Evolutionary conservation across 208 protist species (phyloP), one percentile per base, ranked within the genome.

Genomic region (Crithidia thermophila): DNA sequence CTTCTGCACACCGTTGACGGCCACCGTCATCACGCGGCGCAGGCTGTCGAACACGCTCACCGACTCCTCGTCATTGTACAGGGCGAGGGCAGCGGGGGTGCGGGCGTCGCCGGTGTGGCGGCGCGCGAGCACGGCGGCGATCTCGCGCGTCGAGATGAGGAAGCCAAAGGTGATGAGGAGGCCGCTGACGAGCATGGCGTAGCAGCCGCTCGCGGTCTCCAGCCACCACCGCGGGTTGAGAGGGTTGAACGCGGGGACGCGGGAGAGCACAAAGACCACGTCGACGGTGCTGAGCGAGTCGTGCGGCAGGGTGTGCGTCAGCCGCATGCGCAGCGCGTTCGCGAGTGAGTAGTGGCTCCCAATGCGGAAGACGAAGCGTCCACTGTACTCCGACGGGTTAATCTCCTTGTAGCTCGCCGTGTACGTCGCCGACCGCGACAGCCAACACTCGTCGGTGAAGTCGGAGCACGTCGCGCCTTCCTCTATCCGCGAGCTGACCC

Each of bases 401-500:
- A 75, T 57, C 21, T 57, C 43, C 34, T 75, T 75, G 68, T 67
- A 75, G 68, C 68, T 75, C 16, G 25, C 18, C 16, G 68, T 68
- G 68, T 75, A 75, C 8, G 68, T 75, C 21, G 60, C 59, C 3
- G 33, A 20, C 27, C 42, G 42, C 33, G 68, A 58, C 34, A 67
- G 60, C 45, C 63, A 75, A 52, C 68, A 75, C 60, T 75, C 68
- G 34, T 75, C 60, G 9, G 61, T 75, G 21, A 75, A 28, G 42
- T 75, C 68, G 21, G 60, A 49, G 60, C 68, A 75, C 33, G 60
- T 63, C 10, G 68, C 68, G 21, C 33, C 43, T 31, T 63, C 53
- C 52, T 75, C 68, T 60, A 75, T 58, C 25, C 68, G 68, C 53
- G 63, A n/a, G n/a, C n/a, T n/a, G n/a, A n/a, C n/a, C n/a, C n/a